Evolutionary conservation across 179 eudicot species (phyloP), one percentile per base, ranked within the genome.

Genomic region (Spergularia azorica): DNA sequence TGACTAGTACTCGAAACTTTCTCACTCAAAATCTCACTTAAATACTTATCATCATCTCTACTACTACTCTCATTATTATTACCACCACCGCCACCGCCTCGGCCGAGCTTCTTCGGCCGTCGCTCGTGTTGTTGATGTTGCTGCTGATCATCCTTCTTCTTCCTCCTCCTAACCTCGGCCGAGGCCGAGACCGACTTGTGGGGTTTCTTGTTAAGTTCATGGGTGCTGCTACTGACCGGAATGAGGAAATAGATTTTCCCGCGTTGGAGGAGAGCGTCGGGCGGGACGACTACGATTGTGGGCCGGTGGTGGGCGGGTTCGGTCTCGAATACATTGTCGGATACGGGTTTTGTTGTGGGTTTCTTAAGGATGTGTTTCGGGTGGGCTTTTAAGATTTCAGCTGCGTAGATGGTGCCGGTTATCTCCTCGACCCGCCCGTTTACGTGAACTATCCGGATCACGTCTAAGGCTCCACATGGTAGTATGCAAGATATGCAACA

Each of bases 401-500:
- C 79, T 0, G 98, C 98, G 36, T 69, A 85, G 20, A 91, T 66
- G 2, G 87, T 57, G 41, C 89, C 90, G 43, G 89, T 80, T 65
- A 92, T 80, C 79, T 95, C 98, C 69, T 95, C 93, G 1, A 95
- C 95, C 26, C 83, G 85, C 77, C 98, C 98, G 67, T 87, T 90
- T 5, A 90, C 36, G 48, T 95, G 98, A 9, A 95, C 96, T 57
- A 95, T 91, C 1, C 98, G 89, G 84, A 95, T 86, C 74, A 95
- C 98, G 81, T 95, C 98, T 60, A 95, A 83, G 6, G 90, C 87
- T 7, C 98, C 98, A 76, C 98, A 95, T n/a, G 98, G 98, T 39
- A 95, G 87, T 77, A 95, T 93, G 88, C 98, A 95, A 6, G 98
- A 91, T 80, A 95, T 87, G 91, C 97, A 95, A 73, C 98, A 95